A percentile compares a stretch with the other conserved stretches of the same genome.
phyloP scores from a whole-genome alignment of 345 rosid species.

The Salix udensis region DNA sequence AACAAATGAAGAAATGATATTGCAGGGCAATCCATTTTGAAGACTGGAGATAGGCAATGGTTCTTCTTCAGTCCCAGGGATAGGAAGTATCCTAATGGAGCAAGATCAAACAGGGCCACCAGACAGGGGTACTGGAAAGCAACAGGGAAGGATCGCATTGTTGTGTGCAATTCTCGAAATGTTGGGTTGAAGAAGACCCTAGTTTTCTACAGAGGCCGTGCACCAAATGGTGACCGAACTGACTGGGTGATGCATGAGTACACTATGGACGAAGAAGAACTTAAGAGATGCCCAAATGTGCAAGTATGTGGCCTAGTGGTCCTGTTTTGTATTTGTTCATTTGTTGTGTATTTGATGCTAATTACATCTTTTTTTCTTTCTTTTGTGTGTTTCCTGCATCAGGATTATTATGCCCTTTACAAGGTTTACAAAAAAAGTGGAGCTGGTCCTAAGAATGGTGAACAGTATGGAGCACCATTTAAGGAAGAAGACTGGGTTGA shows the following conservation, averaged over 20 bases:
- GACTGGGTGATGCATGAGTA: slow-evolving; percentile 99
- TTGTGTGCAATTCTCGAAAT: slow-evolving; percentile 45
- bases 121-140: slow-evolving; percentile 80
- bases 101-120: slow-evolving; percentile 82
- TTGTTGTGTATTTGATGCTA: not conserved
- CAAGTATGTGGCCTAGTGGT: slow-evolving; percentile 39
- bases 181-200: slow-evolving; percentile 88
- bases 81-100: slow-evolving; percentile 84
- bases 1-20: not conserved
- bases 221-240: slow-evolving; percentile 75
- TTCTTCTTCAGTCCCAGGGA: slow-evolving; percentile 83
- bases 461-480: slow-evolving; percentile 93
- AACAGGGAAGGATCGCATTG: slow-evolving; percentile 71
- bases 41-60: slow-evolving; percentile 89
- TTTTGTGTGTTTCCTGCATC: slow-evolving; percentile 5
- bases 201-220: slow-evolving; percentile 76
- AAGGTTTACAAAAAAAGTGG: slow-evolving; percentile 88
- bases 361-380: not conserved
- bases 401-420: slow-evolving; percentile 74
- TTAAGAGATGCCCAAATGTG: slow-evolving; percentile 55
- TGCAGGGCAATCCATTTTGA: slow-evolving; percentile 57
- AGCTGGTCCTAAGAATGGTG: slow-evolving; percentile 95
- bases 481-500: slow-evolving; percentile 82
- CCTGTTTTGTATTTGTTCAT: not conserved
- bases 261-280: slow-evolving; percentile 70